A percentile compares a stretch with the other conserved stretches of the same genome.
Conservation (phyloP, 73 alveolate species). For the Uronychia binucleata region DNA sequence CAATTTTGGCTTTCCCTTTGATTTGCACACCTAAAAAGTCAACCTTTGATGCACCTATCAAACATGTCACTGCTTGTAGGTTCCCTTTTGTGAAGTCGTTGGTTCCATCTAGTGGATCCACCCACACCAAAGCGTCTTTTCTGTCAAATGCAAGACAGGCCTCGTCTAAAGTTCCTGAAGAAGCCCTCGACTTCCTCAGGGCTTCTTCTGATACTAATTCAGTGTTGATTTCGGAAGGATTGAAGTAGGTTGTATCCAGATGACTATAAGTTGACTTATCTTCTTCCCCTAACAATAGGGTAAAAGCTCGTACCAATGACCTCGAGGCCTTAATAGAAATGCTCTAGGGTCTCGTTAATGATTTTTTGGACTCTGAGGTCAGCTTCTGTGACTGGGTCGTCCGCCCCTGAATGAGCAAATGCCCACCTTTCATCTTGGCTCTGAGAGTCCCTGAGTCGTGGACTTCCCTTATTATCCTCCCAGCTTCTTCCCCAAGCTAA, state of each 20-base stretch:
- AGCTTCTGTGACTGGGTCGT: slow-evolving; percentile 32
- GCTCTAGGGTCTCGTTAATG: slow-evolving; percentile 16
- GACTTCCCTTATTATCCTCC: slow-evolving; percentile 47
- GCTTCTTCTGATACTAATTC: neutral
- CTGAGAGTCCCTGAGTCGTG: slow-evolving; percentile 24
- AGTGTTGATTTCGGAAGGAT: slow-evolving; percentile 15
- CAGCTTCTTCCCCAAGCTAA: slow-evolving; percentile 34
- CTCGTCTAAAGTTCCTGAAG: neutral
- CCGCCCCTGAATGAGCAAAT: neutral
- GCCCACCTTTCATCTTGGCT: slow-evolving; percentile 15
- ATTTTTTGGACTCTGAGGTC: slow-evolving; percentile 33
- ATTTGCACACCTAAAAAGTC: slow-evolving; percentile 23
- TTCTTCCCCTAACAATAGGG: too few relatives aligned
- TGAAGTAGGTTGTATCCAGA: slow-evolving; percentile 32
- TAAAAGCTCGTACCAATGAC: too few relatives aligned
- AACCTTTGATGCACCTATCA: slow-evolving; percentile 49
- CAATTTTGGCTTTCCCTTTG: slow-evolving; percentile 14
- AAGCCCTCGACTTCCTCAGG: neutral
- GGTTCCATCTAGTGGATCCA: slow-evolving; percentile 93
- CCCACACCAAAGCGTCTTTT: slow-evolving; percentile 73
- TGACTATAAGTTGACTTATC: slow-evolving; percentile 4
- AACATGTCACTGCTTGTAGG: slow-evolving; percentile 78
- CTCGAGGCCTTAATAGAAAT: slow-evolving; percentile 12
- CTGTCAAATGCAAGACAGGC: neutral
- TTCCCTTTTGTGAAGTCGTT: slow-evolving; percentile 75